A percentile compares a stretch with the other conserved stretches of the same genome.
These are phyloP conservation scores for Blastobotrys malaysiensis DNA, from an alignment of 1,139 yeast genomes.

Conservation along the genomic window DNA sequence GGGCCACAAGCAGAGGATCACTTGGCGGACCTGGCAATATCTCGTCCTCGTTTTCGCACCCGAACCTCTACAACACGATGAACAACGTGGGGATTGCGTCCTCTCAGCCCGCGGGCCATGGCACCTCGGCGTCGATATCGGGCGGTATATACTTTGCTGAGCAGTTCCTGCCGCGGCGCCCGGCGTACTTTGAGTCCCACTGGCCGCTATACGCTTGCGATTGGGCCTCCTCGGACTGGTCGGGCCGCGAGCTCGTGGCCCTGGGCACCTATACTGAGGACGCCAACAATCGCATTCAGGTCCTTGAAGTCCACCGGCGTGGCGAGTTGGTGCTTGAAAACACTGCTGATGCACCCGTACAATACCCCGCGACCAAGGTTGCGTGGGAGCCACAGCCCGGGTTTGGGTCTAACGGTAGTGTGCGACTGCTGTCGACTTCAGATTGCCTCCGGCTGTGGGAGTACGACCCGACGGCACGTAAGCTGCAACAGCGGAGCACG, in stretches of 20 bases:
- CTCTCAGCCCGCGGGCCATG: conserved; percentile 5
- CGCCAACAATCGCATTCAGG: conserved; percentile 40
- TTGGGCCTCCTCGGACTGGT: conserved; percentile 48
- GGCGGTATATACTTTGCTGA: conserved; percentile 8
- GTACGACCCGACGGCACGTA: conserved; percentile 37
- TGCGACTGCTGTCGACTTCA: conserved; percentile 59
- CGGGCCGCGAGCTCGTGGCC: conserved; percentile 50
- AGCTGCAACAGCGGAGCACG: conserved; percentile 38
- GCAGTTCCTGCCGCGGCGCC: conserved; percentile 30
- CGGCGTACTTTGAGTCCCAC: conserved; percentile 54
- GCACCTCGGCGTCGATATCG: conserved; percentile 10
- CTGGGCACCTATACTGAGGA: conserved; percentile 70
- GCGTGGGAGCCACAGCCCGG: conserved; percentile 60
- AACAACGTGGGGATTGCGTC: not conserved
- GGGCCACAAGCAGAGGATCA: not conserved
- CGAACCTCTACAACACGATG: not conserved
- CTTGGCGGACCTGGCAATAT: not conserved
- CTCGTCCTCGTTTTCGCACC: not conserved
- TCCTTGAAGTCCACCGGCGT: conserved; percentile 23
- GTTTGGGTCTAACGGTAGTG: conserved; percentile 9
- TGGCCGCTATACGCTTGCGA: conserved; percentile 64
- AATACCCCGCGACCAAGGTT: conserved; percentile 62
- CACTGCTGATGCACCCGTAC: conserved; percentile 49
- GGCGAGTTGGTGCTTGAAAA: conserved; percentile 18
- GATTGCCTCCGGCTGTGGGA: conserved; percentile 69